Percentiles rank a stretch among this genome's conserved stretches.
These are phyloP conservation scores for Trichoderma sp. DNA, from an alignment of 2,329 filamentous ascomycete species.

Conservation along the genomic window DNA sequence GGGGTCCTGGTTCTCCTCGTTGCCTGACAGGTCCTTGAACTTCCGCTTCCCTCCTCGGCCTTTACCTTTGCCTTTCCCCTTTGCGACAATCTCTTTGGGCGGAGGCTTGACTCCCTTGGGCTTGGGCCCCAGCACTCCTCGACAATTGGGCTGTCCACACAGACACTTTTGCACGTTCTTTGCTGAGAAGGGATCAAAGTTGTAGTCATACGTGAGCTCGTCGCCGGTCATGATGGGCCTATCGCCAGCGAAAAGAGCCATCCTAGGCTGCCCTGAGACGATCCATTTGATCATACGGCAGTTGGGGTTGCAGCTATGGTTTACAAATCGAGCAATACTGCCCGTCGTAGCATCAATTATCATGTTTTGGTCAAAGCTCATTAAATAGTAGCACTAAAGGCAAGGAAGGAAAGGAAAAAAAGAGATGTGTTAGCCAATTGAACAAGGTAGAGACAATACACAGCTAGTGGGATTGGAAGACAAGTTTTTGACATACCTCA, in stretches of 20 bases:
- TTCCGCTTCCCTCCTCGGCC: slow-evolving; percentile 58
- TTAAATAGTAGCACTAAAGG: slow-evolving; percentile 90
- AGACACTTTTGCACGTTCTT: slow-evolving; percentile 71
- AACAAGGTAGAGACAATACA: background rate
- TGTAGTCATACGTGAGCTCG: slow-evolving; percentile 92
- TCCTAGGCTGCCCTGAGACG: slow-evolving; percentile 87
- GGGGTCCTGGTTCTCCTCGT: slow-evolving; percentile 46
- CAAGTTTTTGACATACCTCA: slow-evolving; percentile 63
- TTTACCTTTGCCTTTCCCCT: slow-evolving; percentile 44
- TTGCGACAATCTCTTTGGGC: slow-evolving; percentile 50
- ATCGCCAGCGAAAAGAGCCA: slow-evolving; percentile 94
- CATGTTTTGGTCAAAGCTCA: slow-evolving; percentile 98
- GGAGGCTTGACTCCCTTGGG: slow-evolving; percentile 58
- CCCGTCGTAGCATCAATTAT: slow-evolving; percentile 97
- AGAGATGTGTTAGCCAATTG: background rate
- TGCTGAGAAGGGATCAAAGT: slow-evolving; percentile 70
- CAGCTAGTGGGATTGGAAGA: background rate
- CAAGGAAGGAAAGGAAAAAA: background rate
- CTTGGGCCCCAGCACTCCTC: slow-evolving; percentile 66
- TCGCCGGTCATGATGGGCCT: slow-evolving; percentile 90
- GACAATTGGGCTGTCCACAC: slow-evolving; percentile 66
- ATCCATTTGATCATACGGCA: slow-evolving; percentile 99
- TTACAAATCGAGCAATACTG: slow-evolving; percentile 96
- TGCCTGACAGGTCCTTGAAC: slow-evolving; percentile 56
- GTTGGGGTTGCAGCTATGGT: slow-evolving; percentile 95